Evolutionary conservation across 2,329 filamentous ascomycete genomes (phyloP).

Genomic region (Botrytis fabae): DNA sequence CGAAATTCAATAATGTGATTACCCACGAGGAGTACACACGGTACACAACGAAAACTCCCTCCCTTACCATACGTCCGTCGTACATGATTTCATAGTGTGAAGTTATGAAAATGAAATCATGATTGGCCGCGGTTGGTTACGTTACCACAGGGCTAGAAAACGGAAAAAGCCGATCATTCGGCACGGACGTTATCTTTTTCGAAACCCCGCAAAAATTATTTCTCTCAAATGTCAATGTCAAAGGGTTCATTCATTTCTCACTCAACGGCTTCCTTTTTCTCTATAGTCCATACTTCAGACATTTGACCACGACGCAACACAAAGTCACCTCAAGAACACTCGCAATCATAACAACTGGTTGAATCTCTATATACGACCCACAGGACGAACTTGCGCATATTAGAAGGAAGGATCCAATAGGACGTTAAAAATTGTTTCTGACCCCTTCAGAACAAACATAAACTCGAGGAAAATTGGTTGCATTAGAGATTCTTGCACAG

Average conservation of each 20-base stretch:
- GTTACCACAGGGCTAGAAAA: neutral
- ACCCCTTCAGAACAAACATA: neutral
- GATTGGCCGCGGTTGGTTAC: neutral
- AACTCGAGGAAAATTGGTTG: neutral
- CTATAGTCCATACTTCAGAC: neutral
- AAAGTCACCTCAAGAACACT: neutral
- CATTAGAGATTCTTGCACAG: neutral
- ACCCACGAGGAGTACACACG: too few species aligned
- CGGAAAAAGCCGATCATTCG: constrained; percentile 1
- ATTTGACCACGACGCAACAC: neutral
- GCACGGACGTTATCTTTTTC: constrained; percentile 2
- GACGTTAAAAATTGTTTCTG: neutral
- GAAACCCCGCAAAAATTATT: constrained; percentile 22
- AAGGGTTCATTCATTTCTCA: neutral
- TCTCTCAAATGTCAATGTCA: constrained; percentile 14
- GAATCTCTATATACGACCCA: neutral
- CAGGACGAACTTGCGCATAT: neutral
- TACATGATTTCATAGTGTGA: neutral
- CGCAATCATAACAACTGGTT: neutral
- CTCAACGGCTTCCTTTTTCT: neutral
- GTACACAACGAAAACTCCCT: neutral
- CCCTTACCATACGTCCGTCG: too few species aligned
- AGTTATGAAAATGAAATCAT: neutral
- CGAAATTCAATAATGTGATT: neutral
- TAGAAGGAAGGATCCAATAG: neutral